Evolutionary conservation across 2,329 filamentous ascomycete species (phyloP).

Genomic region (Sporothrix protearum): DNA sequence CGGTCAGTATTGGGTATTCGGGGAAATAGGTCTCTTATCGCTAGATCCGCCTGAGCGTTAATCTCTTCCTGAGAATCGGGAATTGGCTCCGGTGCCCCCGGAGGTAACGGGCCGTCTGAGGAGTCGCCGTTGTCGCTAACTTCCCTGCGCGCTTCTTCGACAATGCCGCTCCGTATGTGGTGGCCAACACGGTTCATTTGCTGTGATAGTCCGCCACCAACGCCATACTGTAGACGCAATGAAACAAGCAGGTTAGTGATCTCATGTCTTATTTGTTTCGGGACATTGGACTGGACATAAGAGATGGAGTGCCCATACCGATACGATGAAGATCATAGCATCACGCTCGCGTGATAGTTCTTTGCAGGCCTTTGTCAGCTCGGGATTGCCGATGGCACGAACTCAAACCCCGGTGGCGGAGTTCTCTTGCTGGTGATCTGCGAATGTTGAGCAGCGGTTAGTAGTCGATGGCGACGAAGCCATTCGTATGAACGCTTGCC

Average conservation of each 20-base stretch:
- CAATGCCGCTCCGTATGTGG: constrained; percentile 57
- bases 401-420: constrained; percentile 60
- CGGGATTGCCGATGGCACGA: constrained; percentile 60
- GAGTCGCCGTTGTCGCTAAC: constrained; percentile 33
- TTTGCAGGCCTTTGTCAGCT: constrained; percentile 59
- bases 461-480: background rate
- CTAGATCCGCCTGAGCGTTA: constrained; percentile 59
- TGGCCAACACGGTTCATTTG: constrained; percentile 59
- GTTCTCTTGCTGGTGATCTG: constrained; percentile 51
- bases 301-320: constrained; percentile 43
- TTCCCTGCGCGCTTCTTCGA: constrained; percentile 50
- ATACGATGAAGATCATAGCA: constrained; percentile 65
- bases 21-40: constrained; percentile 61
- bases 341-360: constrained; percentile 60
- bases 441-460: background rate
- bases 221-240: background rate
- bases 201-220: constrained; percentile 28
- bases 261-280: background rate
- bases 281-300: background rate
- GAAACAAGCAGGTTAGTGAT: constrained; percentile 31
- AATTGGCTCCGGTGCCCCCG: constrained; percentile 52
- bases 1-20: constrained; percentile 63
- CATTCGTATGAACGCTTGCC: background rate
- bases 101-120: constrained; percentile 28
- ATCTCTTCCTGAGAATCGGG: constrained; percentile 58